Evolutionary conservation across 306 rosid genomes (phyloP).

Genomic region (Echinosophora koreensis): DNA sequence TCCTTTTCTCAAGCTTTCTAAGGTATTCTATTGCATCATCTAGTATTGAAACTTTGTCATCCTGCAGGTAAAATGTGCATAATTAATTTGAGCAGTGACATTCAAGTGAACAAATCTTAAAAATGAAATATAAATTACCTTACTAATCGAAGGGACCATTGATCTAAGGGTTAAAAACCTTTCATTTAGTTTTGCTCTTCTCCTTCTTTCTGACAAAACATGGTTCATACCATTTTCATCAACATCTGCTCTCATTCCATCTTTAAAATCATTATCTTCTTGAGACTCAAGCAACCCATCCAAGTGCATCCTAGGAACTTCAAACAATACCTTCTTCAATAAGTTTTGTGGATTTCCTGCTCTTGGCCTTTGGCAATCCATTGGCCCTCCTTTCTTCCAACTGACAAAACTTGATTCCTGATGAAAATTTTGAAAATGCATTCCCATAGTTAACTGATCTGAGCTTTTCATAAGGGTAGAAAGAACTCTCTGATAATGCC

Average conservation of each 20-base stretch:
- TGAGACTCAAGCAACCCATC: slow-evolving; percentile 57
- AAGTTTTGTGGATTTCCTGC: slow-evolving; percentile 59
- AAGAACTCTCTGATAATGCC: slow-evolving; percentile 71
- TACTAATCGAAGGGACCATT: slow-evolving; percentile 76
- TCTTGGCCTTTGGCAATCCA: slow-evolving; percentile 53
- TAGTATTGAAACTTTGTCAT: slow-evolving; percentile 83
- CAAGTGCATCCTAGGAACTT: slow-evolving; percentile 79
- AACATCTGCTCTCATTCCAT: slow-evolving; percentile 66
- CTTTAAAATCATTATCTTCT: slow-evolving; percentile 64
- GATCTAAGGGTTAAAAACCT: slow-evolving; percentile 73
- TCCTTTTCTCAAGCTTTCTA: slow-evolving; percentile 74
- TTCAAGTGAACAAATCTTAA: slow-evolving; percentile 22
- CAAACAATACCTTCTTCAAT: slow-evolving; percentile 75
- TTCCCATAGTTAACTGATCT: slow-evolving; percentile 58
- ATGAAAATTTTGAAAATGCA: slow-evolving; percentile 51
- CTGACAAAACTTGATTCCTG: slow-evolving; percentile 65
- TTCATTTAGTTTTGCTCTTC: slow-evolving; percentile 80
- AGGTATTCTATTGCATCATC: slow-evolving; percentile 81
- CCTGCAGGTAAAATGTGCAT: slow-evolving; percentile 56
- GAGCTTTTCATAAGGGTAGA: slow-evolving; percentile 64
- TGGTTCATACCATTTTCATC: slow-evolving; percentile 73
- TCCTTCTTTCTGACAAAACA: slow-evolving; percentile 71
- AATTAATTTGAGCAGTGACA: slow-evolving; percentile 31
- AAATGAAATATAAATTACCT: slow-evolving; percentile 57
- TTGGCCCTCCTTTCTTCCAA: slow-evolving; percentile 60